A percentile compares a stretch with the other conserved stretches of the same genome.
These are phyloP conservation scores for Flaveria bidentis DNA, from an alignment of 129 eudicot genomes.

Conservation along the genomic window DNA sequence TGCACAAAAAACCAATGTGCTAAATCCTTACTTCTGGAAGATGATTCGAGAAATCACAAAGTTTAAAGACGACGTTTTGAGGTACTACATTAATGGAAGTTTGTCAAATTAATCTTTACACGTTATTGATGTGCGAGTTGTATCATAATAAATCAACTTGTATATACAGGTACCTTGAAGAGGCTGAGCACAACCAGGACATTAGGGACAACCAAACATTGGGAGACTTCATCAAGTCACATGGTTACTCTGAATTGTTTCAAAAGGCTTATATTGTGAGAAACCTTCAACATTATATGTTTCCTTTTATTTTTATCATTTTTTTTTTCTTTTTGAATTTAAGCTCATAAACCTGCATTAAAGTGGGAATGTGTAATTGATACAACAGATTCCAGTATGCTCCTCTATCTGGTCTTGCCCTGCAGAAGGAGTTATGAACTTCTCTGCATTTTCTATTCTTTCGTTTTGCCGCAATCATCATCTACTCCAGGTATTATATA, in stretches of 20 bases:
- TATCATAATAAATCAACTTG: no score
- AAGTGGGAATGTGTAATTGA: not conserved
- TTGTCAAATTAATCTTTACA: not conserved
- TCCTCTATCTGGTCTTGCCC: constrained; percentile 96
- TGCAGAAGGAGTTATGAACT: constrained; percentile 76
- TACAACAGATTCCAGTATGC: constrained; percentile 69
- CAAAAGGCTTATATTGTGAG: constrained; percentile 89
- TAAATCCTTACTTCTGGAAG: constrained; percentile 86
- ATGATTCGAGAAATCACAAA: constrained; percentile 81
- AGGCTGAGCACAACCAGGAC: constrained; percentile 71
- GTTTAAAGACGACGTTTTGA: constrained; percentile 70
- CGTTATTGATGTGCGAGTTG: no score
- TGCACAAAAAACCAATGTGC: constrained; percentile 71
- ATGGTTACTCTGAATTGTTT: constrained; percentile 83
- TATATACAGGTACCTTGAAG: constrained; percentile 74
- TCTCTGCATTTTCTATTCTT: constrained; percentile 83
- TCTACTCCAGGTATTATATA: constrained; percentile 65
- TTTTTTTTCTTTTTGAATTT: no score
- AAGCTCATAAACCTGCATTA: not conserved
- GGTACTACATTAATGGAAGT: constrained; percentile 32
- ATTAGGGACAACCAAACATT: constrained; percentile 71
- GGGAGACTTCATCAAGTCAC: constrained; percentile 70
- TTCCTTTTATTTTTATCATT: not conserved
- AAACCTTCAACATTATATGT: not conserved
- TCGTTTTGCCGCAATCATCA: constrained; percentile 92